A percentile compares a stretch with the other conserved stretches of the same genome.
These are phyloP conservation scores for Candida sonorensis DNA, from an alignment of 805 yeast genomes.

Conservation along the genomic window DNA sequence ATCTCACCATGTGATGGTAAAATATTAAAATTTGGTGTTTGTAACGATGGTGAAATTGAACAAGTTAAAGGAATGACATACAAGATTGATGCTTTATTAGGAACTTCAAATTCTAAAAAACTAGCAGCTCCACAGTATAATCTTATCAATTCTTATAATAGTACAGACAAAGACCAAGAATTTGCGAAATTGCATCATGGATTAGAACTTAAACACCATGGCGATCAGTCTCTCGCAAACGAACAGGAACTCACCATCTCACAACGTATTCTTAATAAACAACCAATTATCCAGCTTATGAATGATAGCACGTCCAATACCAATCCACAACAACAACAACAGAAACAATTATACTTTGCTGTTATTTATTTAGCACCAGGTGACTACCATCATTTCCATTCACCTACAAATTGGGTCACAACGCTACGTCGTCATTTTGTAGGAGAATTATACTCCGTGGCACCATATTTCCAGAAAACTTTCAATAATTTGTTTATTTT, in stretches of 20 bases:
- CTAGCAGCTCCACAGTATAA: conserved; percentile 53
- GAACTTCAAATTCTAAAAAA: conserved; percentile 38
- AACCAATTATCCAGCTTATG: too few species aligned
- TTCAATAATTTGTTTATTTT: conserved; percentile 81
- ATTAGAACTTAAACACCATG: conserved; percentile 51
- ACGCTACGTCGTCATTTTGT: conserved; percentile 90
- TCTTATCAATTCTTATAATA: conserved; percentile 38
- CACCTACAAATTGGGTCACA: conserved; percentile 95
- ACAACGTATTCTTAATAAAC: too few species aligned
- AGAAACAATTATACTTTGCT: conserved; percentile 54
- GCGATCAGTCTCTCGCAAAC: conserved; percentile 54
- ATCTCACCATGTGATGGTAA: conserved; percentile 94
- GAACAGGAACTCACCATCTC: too few species aligned
- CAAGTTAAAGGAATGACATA: conserved; percentile 97
- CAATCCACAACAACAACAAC: too few species aligned
- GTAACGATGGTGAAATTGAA: conserved; percentile 77
- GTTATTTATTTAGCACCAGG: conserved; percentile 98
- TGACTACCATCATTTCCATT: conserved; percentile 94
- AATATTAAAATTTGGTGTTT: conserved; percentile 72
- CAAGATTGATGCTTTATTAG: conserved; percentile 81
- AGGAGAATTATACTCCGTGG: conserved; percentile 92
- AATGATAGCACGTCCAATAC: neutral
- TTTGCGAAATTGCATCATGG: conserved; percentile 11
- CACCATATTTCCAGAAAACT: conserved; percentile 90
- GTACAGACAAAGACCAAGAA: conserved; percentile 13